Base-by-base conservation (phyloP, 75 land plant species). In the Sequoiadendron giganteum region DNA sequence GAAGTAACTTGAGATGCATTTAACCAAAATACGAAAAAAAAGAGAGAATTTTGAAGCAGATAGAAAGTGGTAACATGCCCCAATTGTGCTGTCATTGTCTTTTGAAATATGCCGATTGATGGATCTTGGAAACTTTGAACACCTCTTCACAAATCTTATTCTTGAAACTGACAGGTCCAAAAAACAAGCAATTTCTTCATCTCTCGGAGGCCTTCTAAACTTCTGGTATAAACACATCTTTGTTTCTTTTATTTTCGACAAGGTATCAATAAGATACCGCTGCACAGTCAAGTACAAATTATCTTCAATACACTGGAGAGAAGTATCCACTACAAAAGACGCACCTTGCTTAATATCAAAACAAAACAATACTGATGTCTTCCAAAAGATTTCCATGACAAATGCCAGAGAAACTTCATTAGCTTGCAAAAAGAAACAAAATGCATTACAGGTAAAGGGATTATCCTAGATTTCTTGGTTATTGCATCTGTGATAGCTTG, bases 111-210 rank as follows among this genome's bases (percentile, higher is more conserved):
- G 76, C 34, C 8, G 76, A 78, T 97, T 95, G 76, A 97, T 90
- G 18, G 99, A 97, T 86, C 90, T 93, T 40, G 97, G 95, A 88
- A 90, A 87, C 89, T 95, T 97, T 52, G 99, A 92, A 52, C 94
- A 86, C 85, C 88, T 88, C 38, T 93, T 42, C 15, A 97, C 93
- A 48, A 93, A 88, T 56, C 47, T 70, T 30, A 97, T 90, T 90
- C 95, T 94, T 89, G 94, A 93, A 91, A 95, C 91, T 40, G 94
- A 91, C 58, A 95, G 86, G 15, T 97, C 97, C 38, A 95, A 84
- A 43, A 91, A 81, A 81, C 9, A 21, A 81, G 48, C 83, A 81
- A 43, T 81, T 45, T 80, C 48, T 42, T 40, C 81, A 42, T 21
- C 48, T 21, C 7, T 42, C 0, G 83, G 83, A 42, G 43, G n/a